Percentiles rank a stretch among this genome's conserved stretches.
Conservation (phyloP, 1,284 basidiomycete genomes). For the Ustilago trichophora region DNA sequence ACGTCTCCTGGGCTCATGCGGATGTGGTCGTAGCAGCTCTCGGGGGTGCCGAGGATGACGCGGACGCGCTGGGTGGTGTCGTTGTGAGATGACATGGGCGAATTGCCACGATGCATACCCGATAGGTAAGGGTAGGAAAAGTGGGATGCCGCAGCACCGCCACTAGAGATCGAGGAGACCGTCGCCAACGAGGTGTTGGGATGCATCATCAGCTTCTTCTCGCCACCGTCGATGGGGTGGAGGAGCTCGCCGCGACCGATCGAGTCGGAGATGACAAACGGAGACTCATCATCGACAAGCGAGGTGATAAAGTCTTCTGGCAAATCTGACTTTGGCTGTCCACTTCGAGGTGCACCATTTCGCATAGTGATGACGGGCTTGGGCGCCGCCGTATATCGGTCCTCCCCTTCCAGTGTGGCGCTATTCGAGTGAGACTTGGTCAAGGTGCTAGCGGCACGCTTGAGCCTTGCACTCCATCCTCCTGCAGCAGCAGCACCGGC, state of each 20-base stretch:
- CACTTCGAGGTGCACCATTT: slow-evolving; percentile 9
- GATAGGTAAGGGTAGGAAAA: slow-evolving; percentile 56
- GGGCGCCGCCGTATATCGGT: slow-evolving; percentile 15
- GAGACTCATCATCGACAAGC: slow-evolving; percentile 23
- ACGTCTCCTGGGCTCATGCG: slow-evolving; percentile 26
- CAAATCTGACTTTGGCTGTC: slow-evolving; percentile 4
- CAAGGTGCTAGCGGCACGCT: slow-evolving; percentile 20
- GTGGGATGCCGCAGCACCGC: slow-evolving; percentile 39
- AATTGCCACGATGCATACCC: slow-evolving; percentile 40
- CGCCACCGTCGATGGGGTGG: background rate
- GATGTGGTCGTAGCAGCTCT: slow-evolving; percentile 1
- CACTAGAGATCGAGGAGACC: slow-evolving; percentile 7
- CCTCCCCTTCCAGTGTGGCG: slow-evolving; percentile 1
- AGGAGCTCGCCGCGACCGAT: slow-evolving; percentile 10
- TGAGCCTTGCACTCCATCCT: slow-evolving; percentile 21
- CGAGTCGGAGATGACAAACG: background rate
- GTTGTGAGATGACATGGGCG: background rate
- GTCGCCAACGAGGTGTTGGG: slow-evolving; percentile 8
- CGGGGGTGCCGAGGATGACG: slow-evolving; percentile 21
- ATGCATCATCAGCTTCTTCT: slow-evolving; percentile 7
- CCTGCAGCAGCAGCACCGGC: slow-evolving; percentile 11
- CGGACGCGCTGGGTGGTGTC: slow-evolving; percentile 12
- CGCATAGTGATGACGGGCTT: slow-evolving; percentile 13
- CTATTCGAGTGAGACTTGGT: background rate
- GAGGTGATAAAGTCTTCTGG: slow-evolving; percentile 43